A percentile compares a stretch with the other conserved stretches of the same genome.
These are phyloP conservation scores for Penicillium olsonii DNA, from an alignment of 2,329 filamentous ascomycete genomes.

Conservation along the genomic window DNA sequence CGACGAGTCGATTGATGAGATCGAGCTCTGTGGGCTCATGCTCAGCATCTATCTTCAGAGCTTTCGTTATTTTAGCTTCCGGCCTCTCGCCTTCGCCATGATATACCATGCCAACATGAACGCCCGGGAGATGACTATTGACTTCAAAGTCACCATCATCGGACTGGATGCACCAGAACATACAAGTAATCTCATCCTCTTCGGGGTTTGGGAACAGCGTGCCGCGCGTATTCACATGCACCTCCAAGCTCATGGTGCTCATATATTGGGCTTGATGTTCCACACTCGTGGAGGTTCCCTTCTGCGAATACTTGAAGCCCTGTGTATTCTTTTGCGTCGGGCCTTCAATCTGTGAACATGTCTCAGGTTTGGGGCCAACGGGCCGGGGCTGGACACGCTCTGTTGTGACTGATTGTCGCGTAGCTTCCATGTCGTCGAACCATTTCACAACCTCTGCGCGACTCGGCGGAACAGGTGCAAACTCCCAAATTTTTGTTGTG, in stretches of 20 bases:
- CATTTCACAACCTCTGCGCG: constrained; percentile 69
- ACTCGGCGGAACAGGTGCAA: constrained; percentile 69
- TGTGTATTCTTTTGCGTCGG: constrained; percentile 80
- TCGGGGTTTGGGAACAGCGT: constrained; percentile 84
- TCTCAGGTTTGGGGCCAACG: constrained; percentile 28
- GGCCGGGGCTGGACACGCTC: constrained; percentile 10
- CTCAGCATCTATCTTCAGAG: constrained; percentile 65
- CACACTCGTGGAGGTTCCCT: constrained; percentile 70
- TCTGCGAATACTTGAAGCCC: constrained; percentile 84
- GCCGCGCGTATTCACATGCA: constrained; percentile 85
- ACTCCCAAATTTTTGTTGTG: constrained; percentile 72
- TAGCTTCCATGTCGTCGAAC: constrained; percentile 51
- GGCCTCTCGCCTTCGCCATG: constrained; percentile 65
- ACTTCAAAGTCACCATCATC: constrained; percentile 62
- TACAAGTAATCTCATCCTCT: constrained; percentile 80
- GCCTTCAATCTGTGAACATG: constrained; percentile 81
- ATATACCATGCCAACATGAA: constrained; percentile 71
- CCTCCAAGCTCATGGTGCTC: constrained; percentile 92
- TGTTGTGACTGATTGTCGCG: constrained; percentile 1
- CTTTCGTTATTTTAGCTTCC: constrained; percentile 62
- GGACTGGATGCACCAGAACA: constrained; percentile 88
- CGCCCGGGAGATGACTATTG: constrained; percentile 51
- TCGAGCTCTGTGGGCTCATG: constrained; percentile 81
- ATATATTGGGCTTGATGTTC: constrained; percentile 89
- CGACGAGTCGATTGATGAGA: constrained; percentile 79